Base-by-base conservation (phyloP, 108 stramenopile species). In the Skeletonema costatum region DNA sequence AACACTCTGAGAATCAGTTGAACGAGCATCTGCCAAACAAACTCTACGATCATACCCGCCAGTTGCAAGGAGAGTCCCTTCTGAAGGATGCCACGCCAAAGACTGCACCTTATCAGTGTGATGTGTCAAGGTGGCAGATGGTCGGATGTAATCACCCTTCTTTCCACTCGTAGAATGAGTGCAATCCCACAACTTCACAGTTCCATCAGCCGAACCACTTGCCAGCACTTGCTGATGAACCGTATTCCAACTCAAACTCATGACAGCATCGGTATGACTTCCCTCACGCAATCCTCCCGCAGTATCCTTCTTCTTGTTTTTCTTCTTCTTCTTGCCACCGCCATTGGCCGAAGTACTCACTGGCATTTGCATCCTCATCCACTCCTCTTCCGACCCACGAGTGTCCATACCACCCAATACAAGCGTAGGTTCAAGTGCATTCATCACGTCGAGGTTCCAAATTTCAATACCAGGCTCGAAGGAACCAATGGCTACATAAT, bases 361-460 rank as follows among this genome's bases (percentile, higher is more conserved):
- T 29, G 44, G 79, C 12, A 58, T 50, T 16, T 89, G 81, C 84
- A 86, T 84, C 79, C 86, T 88, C 62, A 92, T 87, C 76, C 86
- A 83, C 66, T 87, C 71, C 88, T 87, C 85, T 25, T 87, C 70
- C 5, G 91, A 82, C 36, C 87, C 87, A 13, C 87, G 74, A 12
- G 92, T 93, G 71, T 93, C 92, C 76, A 89, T 92, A 21, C 98
- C 98, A 32, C 99, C 99, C 32, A 99, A 82, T 8, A 92, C 84
- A 56, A 88, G 82, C 1, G 91, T 74, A 0, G 99, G 99, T 80
- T 99, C 99, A 14, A 99, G 74, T 0, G 98, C 94, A 85, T 99
- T 98, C 78, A 99, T 70, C 2, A 99, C 97, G 78, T 99, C 99
- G 3, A 99, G 76, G 80, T 99, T 98, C 99, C 99, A 99, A 70